A percentile compares a stretch with the other conserved stretches of the same genome.
Conservation (phyloP, 208 protist species). For the Angomonas desouzai region DNA sequence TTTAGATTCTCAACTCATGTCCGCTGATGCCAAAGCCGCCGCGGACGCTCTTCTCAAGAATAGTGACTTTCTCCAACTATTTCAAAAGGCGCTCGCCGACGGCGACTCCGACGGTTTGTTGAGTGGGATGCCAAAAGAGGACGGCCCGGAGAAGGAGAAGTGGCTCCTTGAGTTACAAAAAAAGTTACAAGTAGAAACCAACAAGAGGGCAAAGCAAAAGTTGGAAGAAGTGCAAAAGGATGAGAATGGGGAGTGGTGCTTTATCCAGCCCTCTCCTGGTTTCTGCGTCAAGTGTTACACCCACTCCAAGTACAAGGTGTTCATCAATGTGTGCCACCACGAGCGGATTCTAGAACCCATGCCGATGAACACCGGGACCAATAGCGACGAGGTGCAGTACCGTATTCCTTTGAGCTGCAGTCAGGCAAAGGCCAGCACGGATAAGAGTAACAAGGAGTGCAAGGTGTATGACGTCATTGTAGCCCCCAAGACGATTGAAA, state of each 20-base stretch:
- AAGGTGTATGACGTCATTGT: constrained; percentile 92
- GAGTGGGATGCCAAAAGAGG: constrained; percentile 68
- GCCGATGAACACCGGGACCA: constrained; percentile 49
- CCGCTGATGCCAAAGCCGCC: constrained; percentile 26
- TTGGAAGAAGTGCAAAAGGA: constrained; percentile 84
- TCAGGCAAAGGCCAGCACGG: constrained; percentile 64
- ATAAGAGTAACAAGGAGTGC: constrained; percentile 82
- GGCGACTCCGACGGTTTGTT: constrained; percentile 28
- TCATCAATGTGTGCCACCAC: constrained; percentile 89
- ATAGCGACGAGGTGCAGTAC: constrained; percentile 63
- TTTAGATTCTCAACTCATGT: background rate
- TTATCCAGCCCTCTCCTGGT: constrained; percentile 67
- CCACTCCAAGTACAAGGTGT: constrained; percentile 69
- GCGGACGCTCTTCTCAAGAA: constrained; percentile 71
- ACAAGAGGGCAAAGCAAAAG: constrained; percentile 49
- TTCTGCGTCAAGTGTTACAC: constrained; percentile 85
- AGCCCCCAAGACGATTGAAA: constrained; percentile 69
- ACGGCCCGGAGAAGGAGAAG: constrained; percentile 55
- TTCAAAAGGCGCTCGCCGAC: constrained; percentile 49
- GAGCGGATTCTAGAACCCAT: constrained; percentile 81
- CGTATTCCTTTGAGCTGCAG: constrained; percentile 88
- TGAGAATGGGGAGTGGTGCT: constrained; percentile 89
- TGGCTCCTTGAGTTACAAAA: constrained; percentile 74
- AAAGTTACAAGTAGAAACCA: constrained; percentile 57
- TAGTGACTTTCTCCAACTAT: constrained; percentile 74